Evolutionary conservation across 1,284 basidiomycete genomes (phyloP).

Genomic region (Cutaneotrichosporon dermatis): DNA sequence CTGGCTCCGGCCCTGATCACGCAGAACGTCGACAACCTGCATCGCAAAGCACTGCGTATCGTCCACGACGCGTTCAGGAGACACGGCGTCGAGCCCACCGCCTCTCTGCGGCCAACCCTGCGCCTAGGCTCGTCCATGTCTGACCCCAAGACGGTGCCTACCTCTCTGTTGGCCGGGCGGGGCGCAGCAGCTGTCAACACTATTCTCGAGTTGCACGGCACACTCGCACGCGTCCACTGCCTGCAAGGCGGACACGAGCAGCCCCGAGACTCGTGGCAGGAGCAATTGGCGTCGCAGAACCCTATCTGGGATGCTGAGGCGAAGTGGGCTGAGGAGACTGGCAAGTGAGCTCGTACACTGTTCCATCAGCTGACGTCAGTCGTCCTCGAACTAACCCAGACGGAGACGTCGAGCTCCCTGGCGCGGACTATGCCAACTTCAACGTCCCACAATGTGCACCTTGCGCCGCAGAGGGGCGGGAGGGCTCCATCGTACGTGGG

Average conservation of each 20-base stretch:
- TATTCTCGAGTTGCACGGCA: conserved; percentile 84
- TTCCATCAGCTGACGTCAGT: conserved; percentile 18
- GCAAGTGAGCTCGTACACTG: conserved; percentile 37
- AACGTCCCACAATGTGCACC: conserved; percentile 68
- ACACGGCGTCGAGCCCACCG: neutral
- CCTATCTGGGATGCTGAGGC: conserved; percentile 71
- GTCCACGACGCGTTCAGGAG: conserved; percentile 17
- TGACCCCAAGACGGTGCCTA: neutral
- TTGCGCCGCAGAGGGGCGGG: conserved; percentile 55
- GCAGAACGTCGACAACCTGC: conserved; percentile 85
- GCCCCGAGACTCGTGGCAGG: conserved; percentile 68
- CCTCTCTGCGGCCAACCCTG: neutral
- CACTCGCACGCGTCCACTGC: conserved; percentile 75
- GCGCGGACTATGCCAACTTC: conserved; percentile 69
- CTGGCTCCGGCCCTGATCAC: conserved; percentile 69
- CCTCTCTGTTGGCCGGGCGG: neutral
- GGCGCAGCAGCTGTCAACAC: conserved; percentile 3
- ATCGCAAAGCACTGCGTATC: conserved; percentile 63
- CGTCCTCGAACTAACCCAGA: conserved; percentile 81
- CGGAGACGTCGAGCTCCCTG: conserved; percentile 82
- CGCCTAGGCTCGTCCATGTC: neutral
- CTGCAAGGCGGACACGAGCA: conserved; percentile 60
- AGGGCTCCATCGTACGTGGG: conserved; percentile 4
- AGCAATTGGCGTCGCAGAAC: conserved; percentile 65
- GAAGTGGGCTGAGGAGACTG: conserved; percentile 62